Conservation (phyloP, 352 stramenopile genomes). For the Globisporangium middletonii region DNA sequence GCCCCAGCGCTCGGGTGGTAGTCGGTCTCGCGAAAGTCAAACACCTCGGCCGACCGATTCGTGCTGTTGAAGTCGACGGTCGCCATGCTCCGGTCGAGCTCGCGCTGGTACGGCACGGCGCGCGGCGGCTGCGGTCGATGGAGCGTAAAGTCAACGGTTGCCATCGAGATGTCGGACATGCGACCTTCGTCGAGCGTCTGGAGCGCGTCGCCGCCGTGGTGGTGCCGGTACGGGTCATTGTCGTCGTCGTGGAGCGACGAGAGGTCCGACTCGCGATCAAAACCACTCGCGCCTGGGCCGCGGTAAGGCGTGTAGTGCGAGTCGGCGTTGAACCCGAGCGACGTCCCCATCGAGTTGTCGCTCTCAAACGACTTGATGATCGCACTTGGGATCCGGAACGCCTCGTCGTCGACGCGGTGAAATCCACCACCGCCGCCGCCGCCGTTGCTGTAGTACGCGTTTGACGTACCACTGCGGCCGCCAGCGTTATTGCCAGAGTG, state of each 20-base stretch:
- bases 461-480: background rate
- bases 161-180: slow-evolving; percentile 17
- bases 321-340: slow-evolving; percentile 21
- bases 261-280: slow-evolving; percentile 49
- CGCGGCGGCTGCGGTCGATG: slow-evolving; percentile 14
- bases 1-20: background rate
- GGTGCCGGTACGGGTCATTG: slow-evolving; percentile 14
- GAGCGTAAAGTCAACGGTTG: slow-evolving; percentile 17
- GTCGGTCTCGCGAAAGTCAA: slow-evolving; percentile 33
- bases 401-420: slow-evolving; percentile 29
- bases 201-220: slow-evolving; percentile 5
- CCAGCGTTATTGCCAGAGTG: background rate
- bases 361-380: slow-evolving; percentile 45
- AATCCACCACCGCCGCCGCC: slow-evolving; percentile 24
- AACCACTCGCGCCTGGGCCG: slow-evolving; percentile 21
- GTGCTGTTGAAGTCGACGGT: slow-evolving; percentile 20
- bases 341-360: slow-evolving; percentile 50
- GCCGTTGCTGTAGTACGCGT: background rate
- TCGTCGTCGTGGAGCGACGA: slow-evolving; percentile 51
- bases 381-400: slow-evolving; percentile 29
- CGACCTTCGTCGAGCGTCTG: slow-evolving; percentile 15
- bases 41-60: slow-evolving; percentile 29
- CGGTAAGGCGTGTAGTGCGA: slow-evolving; percentile 26
- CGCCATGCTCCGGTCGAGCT: slow-evolving; percentile 6
- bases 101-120: slow-evolving; percentile 8